These are phyloP conservation scores for Arthrocladium fulminans DNA, from an alignment of 2,329 filamentous ascomycete genomes.

Conservation along the genomic window DNA sequence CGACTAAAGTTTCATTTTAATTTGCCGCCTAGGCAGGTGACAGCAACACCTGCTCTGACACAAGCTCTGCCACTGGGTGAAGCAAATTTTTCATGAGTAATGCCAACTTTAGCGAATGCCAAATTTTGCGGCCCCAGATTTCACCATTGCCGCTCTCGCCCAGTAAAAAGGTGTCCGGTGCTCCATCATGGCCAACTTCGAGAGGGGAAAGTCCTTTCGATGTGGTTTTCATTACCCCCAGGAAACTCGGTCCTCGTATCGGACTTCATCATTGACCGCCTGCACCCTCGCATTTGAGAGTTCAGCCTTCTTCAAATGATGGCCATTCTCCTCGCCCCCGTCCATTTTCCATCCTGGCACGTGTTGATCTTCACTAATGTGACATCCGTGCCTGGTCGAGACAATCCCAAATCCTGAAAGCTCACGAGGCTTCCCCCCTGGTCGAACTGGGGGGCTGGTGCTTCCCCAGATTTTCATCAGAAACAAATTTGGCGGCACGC, in stretches of 20 bases:
- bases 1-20: conserved; percentile 1
- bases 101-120: not conserved
- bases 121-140: conserved; percentile 3
- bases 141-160: not conserved
- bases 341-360: too few relatives aligned
- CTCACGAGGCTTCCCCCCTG: too few relatives aligned
- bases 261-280: not conserved
- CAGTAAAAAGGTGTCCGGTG: not conserved
- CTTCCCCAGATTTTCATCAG: not conserved
- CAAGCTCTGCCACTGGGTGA: not conserved
- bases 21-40: not conserved
- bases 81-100: not conserved
- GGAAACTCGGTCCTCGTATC: not conserved
- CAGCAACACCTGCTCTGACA: not conserved
- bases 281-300: not conserved
- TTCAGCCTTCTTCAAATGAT: not conserved
- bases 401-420: too few relatives aligned
- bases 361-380: not conserved
- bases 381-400: not conserved
- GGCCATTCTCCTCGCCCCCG: too few relatives aligned
- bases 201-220: conserved; percentile 11
- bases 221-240: conserved; percentile 17
- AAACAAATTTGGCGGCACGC: not conserved
- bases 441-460: not conserved
- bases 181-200: conserved; percentile 3